Evolutionary conservation across 345 rosid genomes (phyloP).

Genomic region (Eucalyptus curtisii): DNA sequence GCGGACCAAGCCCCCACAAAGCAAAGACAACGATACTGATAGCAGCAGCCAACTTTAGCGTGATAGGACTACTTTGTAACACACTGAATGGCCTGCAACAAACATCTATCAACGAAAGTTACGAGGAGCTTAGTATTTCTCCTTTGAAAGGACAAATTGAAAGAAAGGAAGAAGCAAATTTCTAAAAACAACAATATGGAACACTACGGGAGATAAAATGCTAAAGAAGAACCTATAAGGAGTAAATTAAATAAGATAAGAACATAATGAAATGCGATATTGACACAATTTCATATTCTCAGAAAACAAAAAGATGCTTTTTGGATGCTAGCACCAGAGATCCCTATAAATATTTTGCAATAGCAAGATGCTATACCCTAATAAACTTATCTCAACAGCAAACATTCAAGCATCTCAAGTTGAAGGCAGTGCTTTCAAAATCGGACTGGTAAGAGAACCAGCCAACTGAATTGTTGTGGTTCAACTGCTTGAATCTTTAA

Average conservation of each 20-base stretch:
- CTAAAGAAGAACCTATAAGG: background rate
- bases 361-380: background rate
- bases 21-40: conserved; percentile 63
- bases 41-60: conserved; percentile 51
- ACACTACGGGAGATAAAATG: background rate
- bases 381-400: background rate
- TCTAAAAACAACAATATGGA: background rate
- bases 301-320: background rate
- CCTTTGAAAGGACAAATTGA: background rate
- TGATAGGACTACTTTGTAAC: conserved; percentile 32
- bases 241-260: background rate
- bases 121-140: background rate
- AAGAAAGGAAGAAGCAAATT: background rate
- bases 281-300: background rate
- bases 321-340: background rate
- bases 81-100: conserved; percentile 42
- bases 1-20: conserved; percentile 75
- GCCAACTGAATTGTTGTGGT: background rate
- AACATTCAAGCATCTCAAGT: background rate
- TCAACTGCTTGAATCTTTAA: background rate
- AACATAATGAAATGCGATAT: background rate
- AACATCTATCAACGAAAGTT: background rate
- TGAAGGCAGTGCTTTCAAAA: background rate
- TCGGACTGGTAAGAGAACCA: background rate
- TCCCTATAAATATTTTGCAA: background rate